Base-by-base conservation (phyloP, 2,329 filamentous ascomycete genomes). In the Emericellopsis atlantica region DNA sequence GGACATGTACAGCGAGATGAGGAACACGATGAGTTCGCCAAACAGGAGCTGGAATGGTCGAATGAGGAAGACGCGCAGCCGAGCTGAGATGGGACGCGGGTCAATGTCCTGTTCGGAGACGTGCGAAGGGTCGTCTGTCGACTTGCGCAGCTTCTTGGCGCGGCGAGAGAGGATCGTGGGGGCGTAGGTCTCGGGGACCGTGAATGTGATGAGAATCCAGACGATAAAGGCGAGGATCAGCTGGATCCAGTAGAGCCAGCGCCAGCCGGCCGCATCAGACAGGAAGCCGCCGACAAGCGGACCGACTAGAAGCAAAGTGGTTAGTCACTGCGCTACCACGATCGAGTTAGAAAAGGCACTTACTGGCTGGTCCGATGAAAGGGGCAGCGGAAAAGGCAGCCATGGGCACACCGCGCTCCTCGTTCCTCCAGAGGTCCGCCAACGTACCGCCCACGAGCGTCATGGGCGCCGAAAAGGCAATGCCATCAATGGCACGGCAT, bases 231-330 rank as follows among this genome's bases (percentile, higher is more conserved):
- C 67, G 11, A 92, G 55, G 52, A 94, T 93, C 10, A 92, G 66
- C 54, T 90, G 85, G 49, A 94, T 75, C 81, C 84, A 90, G 65
- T 92, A 92, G 0, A 92, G 67, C 84, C 84, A 92, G 48, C 85
- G 67, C 86, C 86, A 92, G 32, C 81, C 81, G 0, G 67, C 61
- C 1, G 72, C 74, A 49, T 88, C 81, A 7, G 73, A 71, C 2
- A 92, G 66, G 55, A 79, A 93, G 10, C 85, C 87, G 48, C 87
- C 88, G 6, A 81, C 72, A 1, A 94, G 69, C 7, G 83, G 82
- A 45, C 82, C 82, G 48, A 84, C 64, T 68, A 35, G 4, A 15
- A 15, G 18, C 18, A 6, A 9, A 10, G 4, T 32, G 36, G 32
- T 15, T 2, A 45, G 41, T 15, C 37, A 32, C n/a, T 22, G 18